A percentile compares a stretch with the other conserved stretches of the same genome.
These are phyloP conservation scores for Persicaria maculosa DNA, from an alignment of 148 eudicot species.

Conservation along the genomic window DNA sequence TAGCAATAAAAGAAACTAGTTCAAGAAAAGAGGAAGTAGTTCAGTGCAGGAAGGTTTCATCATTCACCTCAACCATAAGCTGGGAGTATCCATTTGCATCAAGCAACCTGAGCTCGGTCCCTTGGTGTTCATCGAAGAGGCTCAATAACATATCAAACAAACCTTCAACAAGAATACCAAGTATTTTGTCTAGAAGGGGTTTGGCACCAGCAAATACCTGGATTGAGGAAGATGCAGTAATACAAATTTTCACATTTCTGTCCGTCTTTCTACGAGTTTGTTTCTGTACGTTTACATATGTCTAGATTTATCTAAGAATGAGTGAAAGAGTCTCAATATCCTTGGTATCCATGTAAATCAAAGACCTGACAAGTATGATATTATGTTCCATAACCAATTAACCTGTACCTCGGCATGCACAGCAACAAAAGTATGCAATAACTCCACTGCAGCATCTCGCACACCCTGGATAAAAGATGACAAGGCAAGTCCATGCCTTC, in stretches of 20 bases:
- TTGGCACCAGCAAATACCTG: conserved; percentile 95
- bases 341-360: background rate
- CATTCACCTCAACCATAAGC: conserved; percentile 93
- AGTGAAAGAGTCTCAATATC: too few relatives aligned
- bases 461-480: conserved; percentile 56
- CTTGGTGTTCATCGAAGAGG: conserved; percentile 68
- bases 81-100: conserved; percentile 96
- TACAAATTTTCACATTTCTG: background rate
- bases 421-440: conserved; percentile 81
- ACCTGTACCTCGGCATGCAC: conserved; percentile 88
- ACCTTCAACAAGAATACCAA: conserved; percentile 93
- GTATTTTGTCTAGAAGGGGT: conserved; percentile 82
- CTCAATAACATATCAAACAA: conserved; percentile 79
- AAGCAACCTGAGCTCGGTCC: conserved; percentile 57
- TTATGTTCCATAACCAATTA: background rate
- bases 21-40: too few relatives aligned
- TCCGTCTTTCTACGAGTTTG: background rate
- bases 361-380: background rate
- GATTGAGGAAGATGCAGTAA: background rate
- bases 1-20: too few relatives aligned
- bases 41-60: background rate
- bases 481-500: conserved; percentile 1
- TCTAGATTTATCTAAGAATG: too few relatives aligned
- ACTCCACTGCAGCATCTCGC: conserved; percentile 92
- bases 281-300: background rate